A percentile compares a stretch with the other conserved stretches of the same genome.
These are phyloP conservation scores for Verticillium isaacii DNA, from an alignment of 2,329 filamentous ascomycete species.

Conservation along the genomic window DNA sequence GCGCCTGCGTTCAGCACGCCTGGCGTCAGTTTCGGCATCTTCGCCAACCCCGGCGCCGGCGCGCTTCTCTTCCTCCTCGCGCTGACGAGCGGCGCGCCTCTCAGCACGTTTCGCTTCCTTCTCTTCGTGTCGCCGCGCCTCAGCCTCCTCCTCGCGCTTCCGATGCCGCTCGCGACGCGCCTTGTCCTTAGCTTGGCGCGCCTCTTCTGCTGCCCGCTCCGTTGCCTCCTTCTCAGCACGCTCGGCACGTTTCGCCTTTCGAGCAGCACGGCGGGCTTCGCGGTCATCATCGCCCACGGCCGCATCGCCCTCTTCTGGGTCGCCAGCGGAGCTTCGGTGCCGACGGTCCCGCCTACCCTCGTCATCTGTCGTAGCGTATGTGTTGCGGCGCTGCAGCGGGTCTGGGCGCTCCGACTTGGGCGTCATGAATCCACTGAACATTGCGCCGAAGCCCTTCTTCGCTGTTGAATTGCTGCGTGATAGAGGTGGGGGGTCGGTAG, in stretches of 20 bases:
- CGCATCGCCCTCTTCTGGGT: conserved; percentile 42
- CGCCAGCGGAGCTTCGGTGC: conserved; percentile 36
- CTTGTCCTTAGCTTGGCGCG: conserved; percentile 52
- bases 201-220: conserved; percentile 40
- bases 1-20: conserved; percentile 45
- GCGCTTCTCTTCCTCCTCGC: conserved; percentile 45
- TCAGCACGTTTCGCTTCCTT: conserved; percentile 55
- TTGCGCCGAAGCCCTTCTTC: conserved; percentile 51
- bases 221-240: conserved; percentile 15
- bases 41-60: conserved; percentile 35
- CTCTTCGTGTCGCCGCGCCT: conserved; percentile 50
- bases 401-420: conserved; percentile 35
- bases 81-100: conserved; percentile 40
- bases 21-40: conserved; percentile 45
- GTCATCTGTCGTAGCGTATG: conserved; percentile 45
- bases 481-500: conserved; percentile 22
- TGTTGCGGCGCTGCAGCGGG: conserved; percentile 42
- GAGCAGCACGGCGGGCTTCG: conserved; percentile 52
- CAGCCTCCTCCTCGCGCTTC: conserved; percentile 52
- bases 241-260: conserved; percentile 54
- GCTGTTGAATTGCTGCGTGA: conserved; percentile 31
- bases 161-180: conserved; percentile 50
- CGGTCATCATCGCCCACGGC: conserved; percentile 51
- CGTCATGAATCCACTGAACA: conserved; percentile 56
- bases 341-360: conserved; percentile 35